Evolutionary conservation across 495 filamentous ascomycete genomes (phyloP).

Genomic region (Cudoniella acicularis): DNA sequence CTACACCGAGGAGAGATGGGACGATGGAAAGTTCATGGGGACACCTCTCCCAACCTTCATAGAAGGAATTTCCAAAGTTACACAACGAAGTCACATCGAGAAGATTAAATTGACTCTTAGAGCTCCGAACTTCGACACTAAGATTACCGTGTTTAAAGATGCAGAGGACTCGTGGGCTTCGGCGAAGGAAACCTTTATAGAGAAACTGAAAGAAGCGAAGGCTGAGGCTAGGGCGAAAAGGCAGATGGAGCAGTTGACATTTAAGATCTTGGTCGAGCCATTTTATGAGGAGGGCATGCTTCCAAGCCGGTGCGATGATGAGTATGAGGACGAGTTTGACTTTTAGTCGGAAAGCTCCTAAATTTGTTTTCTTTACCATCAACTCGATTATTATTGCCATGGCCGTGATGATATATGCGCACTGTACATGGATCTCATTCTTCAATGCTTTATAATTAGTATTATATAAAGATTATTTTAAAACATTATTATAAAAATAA

Average conservation of each 20-base stretch:
- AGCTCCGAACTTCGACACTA: slow-evolving; percentile 7
- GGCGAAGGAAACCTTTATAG: slow-evolving; percentile 11
- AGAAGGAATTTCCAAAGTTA: slow-evolving; percentile 9
- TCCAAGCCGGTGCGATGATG: background rate
- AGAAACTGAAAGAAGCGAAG: slow-evolving; percentile 14
- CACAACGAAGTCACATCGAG: slow-evolving; percentile 7
- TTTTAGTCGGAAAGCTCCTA: slow-evolving; percentile 4
- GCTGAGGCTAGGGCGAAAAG: slow-evolving; percentile 3
- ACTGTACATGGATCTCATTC: no score
- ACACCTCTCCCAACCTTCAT: slow-evolving; percentile 3
- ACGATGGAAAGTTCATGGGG: slow-evolving; percentile 9
- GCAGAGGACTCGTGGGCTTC: slow-evolving; percentile 10
- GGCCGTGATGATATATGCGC: background rate
- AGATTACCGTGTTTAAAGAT: slow-evolving; percentile 7
- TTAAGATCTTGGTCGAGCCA: slow-evolving; percentile 17
- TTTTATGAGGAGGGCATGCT: slow-evolving; percentile 11
- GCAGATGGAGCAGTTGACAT: background rate
- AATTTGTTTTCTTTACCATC: background rate
- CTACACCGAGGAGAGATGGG: slow-evolving; percentile 14
- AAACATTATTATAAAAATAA: no score
- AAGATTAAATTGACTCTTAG: slow-evolving; percentile 15
- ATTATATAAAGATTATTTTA: no score
- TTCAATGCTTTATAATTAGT: no score
- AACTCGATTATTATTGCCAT: background rate
- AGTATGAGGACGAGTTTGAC: slow-evolving; percentile 15